Conservation (phyloP, 345 rosid species). For the Hirschfeldia incana region DNA sequence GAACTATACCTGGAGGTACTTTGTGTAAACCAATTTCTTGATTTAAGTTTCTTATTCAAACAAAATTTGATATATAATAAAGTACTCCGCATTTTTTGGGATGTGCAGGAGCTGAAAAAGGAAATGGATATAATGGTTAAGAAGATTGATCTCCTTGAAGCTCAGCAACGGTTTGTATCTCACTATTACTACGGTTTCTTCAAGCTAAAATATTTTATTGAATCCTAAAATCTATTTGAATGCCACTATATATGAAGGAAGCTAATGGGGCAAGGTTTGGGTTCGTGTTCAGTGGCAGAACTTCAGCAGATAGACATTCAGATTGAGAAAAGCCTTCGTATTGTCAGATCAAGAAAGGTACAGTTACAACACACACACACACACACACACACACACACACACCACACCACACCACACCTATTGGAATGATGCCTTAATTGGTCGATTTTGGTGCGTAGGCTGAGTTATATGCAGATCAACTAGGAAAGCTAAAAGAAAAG, state of each 20-base stretch:
- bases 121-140: conserved; percentile 50
- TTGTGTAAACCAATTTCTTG: neutral
- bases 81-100: neutral
- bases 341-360: conserved; percentile 73
- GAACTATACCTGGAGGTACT: conserved; percentile 48
- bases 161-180: conserved; percentile 46
- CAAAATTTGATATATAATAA: neutral
- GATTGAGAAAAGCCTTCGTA: conserved; percentile 55
- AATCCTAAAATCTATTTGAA: conserved; percentile 1
- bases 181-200: neutral
- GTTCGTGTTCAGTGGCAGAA: conserved; percentile 50
- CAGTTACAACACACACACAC: neutral
- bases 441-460: conserved; percentile 41
- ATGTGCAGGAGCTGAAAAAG: conserved; percentile 46
- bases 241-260: conserved; percentile 46
- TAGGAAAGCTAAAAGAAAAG: conserved; percentile 47
- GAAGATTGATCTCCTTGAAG: conserved; percentile 58
- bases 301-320: conserved; percentile 49
- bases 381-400: neutral
- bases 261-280: conserved; percentile 57
- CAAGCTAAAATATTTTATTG: neutral
- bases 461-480: conserved; percentile 48
- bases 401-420: neutral
- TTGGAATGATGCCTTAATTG: neutral
- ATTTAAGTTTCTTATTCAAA: neutral